Evolutionary conservation across 148 eudicot genomes (phyloP).

Genomic region (Chenopodium quinoa): DNA sequence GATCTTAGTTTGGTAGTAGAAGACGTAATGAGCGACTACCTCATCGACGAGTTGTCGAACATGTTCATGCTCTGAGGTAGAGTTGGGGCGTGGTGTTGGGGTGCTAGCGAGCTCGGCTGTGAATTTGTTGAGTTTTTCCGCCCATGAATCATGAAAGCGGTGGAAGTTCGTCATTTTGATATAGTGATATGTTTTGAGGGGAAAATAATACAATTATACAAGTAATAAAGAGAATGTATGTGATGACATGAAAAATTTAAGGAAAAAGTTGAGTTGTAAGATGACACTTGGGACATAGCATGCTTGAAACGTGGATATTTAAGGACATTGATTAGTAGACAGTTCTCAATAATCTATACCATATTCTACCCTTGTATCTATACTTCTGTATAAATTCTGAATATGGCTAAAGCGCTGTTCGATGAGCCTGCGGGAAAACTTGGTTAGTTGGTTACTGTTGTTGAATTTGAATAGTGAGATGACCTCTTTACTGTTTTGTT

Average conservation of each 20-base stretch:
- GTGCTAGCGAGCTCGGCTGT: slow-evolving; percentile 36
- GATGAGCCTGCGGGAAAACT: too few relatives aligned
- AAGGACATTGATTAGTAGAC: background rate
- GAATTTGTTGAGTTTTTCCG: slow-evolving; percentile 50
- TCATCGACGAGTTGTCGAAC: slow-evolving; percentile 40
- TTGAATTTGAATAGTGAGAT: too few relatives aligned
- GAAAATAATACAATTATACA: too few relatives aligned
- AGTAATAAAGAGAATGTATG: background rate
- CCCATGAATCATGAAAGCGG: slow-evolving; percentile 57
- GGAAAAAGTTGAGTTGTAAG: too few relatives aligned
- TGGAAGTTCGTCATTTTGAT: slow-evolving; percentile 30
- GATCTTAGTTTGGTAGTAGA: slow-evolving; percentile 50
- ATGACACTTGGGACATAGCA: slow-evolving; percentile 32
- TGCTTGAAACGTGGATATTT: slow-evolving; percentile 28
- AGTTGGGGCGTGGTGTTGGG: slow-evolving; percentile 35
- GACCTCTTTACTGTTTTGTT: too few relatives aligned
- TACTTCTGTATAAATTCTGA: too few relatives aligned
- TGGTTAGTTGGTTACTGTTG: too few relatives aligned
- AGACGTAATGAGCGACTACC: slow-evolving; percentile 44
- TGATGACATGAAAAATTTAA: background rate
- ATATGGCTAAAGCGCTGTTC: too few relatives aligned
- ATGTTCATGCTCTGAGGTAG: slow-evolving; percentile 28
- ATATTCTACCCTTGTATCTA: too few relatives aligned
- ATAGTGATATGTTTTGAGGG: background rate
- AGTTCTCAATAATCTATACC: too few relatives aligned